Base-by-base conservation (phyloP, 2,329 filamentous ascomycete species). In the Aspergillus arachidicola region DNA sequence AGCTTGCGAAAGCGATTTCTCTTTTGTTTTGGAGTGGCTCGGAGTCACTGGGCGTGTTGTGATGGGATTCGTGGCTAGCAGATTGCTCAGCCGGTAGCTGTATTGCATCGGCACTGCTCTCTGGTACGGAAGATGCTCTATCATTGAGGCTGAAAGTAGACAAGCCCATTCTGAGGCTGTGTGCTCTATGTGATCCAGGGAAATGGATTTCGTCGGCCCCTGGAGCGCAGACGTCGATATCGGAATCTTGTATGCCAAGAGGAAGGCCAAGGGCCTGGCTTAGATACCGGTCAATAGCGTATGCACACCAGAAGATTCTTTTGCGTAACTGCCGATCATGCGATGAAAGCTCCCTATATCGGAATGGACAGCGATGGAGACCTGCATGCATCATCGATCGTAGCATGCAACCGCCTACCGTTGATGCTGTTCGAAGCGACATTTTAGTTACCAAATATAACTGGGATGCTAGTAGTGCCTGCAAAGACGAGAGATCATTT, bases 361-460 rank as follows among this genome's bases (percentile, higher is more conserved):
- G 81, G 60, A 82, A 80, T 0, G 84, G 84, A 65, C 84, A 85
- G 3, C 83, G 77, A 66, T 85, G 83, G 7, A 85, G 75, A 5
- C 84, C 83, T 1, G 82, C 79, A 65, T 84, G 82, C 28, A 82
- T 81, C 54, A 85, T 77, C 6, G 80, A 78, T 50, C 82, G 80
- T 4, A 81, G 72, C 7, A 85, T 73, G 23, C 80, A 76, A 5
- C 83, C 83, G 28, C 81, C 80, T 6, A 85, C 76, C 0, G 80
- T 82, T 0, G 82, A 84, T 0, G 83, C 83, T 9, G 79, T 78
- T 26, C 82, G 78, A 7, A 85, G 75, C 2, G 82, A 82, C 79
- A 85, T 82, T 4, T 72, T 80, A 0, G 80, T 78, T 2, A 83
- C 76, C 2, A 85, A 78, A 61, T 83, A 84, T 21, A 85, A 73